phyloP scores from a whole-genome alignment of 139 green algal species.

The Ettlia oleoabundans region DNA sequence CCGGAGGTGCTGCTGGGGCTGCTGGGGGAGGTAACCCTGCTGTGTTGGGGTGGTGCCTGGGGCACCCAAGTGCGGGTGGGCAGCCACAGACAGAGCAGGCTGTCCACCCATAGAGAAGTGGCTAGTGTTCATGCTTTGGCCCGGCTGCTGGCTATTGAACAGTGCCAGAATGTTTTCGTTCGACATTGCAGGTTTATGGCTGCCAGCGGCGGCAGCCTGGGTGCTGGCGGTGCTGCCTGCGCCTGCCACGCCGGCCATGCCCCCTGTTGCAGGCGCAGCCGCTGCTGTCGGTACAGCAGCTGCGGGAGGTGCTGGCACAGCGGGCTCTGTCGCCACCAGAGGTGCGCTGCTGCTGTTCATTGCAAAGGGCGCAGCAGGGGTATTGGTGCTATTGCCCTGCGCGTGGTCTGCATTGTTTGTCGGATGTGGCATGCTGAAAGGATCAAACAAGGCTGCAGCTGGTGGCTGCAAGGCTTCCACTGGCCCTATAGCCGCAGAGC shows the following conservation, averaged over 20 bases:
- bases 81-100: background rate
- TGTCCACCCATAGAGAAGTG: background rate
- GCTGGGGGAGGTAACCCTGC: background rate
- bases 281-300: background rate
- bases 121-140: background rate
- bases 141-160: constrained; percentile 20
- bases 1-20: background rate
- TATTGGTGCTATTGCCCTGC: no score
- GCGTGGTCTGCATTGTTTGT: no score
- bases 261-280: background rate
- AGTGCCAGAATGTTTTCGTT: constrained; percentile 30
- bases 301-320: no score
- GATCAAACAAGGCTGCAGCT: background rate
- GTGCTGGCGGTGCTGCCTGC: background rate
- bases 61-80: background rate
- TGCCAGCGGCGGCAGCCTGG: no score
- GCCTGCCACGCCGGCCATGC: no score
- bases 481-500: background rate
- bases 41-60: background rate
- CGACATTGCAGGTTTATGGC: background rate
- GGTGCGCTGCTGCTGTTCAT: no score
- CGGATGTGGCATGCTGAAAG: no score
- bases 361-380: no score
- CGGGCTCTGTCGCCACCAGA: background rate
- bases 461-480: background rate